phyloP scores from a whole-genome alignment of 106 monocot species.

The Allium fistulosum region DNA sequence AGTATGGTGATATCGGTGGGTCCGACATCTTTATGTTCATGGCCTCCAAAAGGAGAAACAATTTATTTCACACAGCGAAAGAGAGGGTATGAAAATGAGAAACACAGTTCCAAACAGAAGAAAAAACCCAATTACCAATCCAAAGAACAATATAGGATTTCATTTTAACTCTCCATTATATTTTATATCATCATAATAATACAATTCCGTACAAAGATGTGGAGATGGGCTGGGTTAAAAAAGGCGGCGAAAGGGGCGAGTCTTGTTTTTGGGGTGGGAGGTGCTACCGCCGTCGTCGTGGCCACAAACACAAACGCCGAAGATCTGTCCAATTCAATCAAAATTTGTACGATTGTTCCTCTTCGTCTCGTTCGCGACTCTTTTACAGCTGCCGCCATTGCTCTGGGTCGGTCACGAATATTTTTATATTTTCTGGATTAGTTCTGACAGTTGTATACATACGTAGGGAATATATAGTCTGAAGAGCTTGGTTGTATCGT shows the following conservation, averaged over 20 bases:
- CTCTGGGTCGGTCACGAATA: constrained; percentile 30
- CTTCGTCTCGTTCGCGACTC: constrained; percentile 72
- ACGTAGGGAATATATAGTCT: no score
- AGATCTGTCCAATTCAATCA: constrained; percentile 47
- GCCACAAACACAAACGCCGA: constrained; percentile 38
- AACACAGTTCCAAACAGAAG: no score
- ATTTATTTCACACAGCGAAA: no score
- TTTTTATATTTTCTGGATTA: background rate
- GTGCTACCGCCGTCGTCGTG: constrained; percentile 15
- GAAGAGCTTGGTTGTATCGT: no score
- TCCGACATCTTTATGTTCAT: no score
- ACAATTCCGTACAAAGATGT: background rate
- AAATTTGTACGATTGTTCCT: constrained; percentile 63
- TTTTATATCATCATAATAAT: no score
- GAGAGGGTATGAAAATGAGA: no score
- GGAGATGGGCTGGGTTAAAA: constrained; percentile 30
- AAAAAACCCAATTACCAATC: no score
- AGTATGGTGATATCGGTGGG: no score
- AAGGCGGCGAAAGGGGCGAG: constrained; percentile 19
- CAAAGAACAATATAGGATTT: no score
- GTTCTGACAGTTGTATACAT: background rate
- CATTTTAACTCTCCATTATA: no score
- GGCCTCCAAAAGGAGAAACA: no score
- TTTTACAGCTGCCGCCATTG: constrained; percentile 64
- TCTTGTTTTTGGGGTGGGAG: constrained; percentile 7